Conservation (phyloP, 768 basidiomycete genomes). For the Suillus plorans region DNA sequence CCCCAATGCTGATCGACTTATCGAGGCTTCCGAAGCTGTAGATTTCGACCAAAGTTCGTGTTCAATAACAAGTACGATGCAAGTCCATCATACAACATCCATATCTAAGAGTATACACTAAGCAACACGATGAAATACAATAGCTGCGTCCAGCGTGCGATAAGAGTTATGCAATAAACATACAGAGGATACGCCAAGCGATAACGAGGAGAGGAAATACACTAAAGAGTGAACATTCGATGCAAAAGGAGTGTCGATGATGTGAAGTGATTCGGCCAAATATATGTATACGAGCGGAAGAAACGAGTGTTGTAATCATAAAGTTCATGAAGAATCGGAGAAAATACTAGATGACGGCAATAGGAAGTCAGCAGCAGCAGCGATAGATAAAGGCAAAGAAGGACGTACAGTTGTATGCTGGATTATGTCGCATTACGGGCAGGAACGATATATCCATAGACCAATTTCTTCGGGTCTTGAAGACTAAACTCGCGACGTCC, state of each 20-base stretch:
- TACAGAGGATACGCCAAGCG: neutral
- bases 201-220: neutral
- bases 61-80: neutral
- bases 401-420: neutral
- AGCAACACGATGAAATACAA: neutral
- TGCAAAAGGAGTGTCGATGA: neutral
- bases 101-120: neutral
- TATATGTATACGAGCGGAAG: too few species aligned
- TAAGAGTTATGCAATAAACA: neutral
- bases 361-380: neutral
- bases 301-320: neutral
- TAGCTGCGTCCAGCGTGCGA: neutral
- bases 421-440: neutral
- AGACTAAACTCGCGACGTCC: neutral
- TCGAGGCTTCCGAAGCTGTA: too few species aligned
- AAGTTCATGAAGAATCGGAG: neutral
- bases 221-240: neutral
- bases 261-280: neutral
- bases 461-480: neutral
- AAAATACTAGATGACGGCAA: neutral
- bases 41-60: too few species aligned
- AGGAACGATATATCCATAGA: neutral
- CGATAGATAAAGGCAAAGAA: neutral
- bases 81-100: neutral
- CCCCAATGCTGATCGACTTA: too few species aligned